Evolutionary conservation across 768 basidiomycete genomes (phyloP), one percentile per base, ranked within the genome.

Genomic region (Mycena haematopus): DNA sequence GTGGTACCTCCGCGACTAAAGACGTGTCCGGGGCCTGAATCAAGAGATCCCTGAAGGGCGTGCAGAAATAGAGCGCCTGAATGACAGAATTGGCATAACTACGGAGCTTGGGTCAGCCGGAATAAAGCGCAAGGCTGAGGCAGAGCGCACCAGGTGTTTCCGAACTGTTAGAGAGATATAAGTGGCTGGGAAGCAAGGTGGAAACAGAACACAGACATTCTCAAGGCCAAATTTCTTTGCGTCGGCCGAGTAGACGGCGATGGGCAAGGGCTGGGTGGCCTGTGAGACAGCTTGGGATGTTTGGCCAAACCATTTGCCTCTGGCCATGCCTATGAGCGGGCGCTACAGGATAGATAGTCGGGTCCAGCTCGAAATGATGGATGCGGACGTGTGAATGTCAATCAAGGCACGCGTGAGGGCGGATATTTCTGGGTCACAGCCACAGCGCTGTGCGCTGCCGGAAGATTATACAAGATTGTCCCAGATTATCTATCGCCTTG

Each of bases 21-120:
- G 81, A 85, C 55, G 77, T 77, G 76, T 87, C 91, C 56, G 78
- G 70, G 62, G 82, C 80, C 68, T 90, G 92, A n/a, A 91, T 77
- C 68, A 98, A 82, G 60, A 97, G 91, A 52, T 96, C 91, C 53
- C 96, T 86, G 74, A 99, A 98, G 1, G 96, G 96, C 24, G 85
- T 78, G 74, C 95, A 98, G 75, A 96, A 96, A 79, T 98, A 99
- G 58, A 99, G 85, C 0, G 97, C 90, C 75, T 99, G 96, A 17
- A 99, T 83, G 24, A 99, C 95, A n/a, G 96, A 97, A 77, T 99
- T 99, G 79, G 92, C 95, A 76, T 99, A 99, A 78, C 95, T 95
- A 74, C 61, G 56, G 31, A 66, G 33, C 50, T 10, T 57, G 52
- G 29, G 69, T 74, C 55, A 72, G 70, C 62, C 46, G 64, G 57